These are phyloP conservation scores for Rhododendron simsii DNA, from an alignment of 148 eudicot genomes.

Conservation along the genomic window DNA sequence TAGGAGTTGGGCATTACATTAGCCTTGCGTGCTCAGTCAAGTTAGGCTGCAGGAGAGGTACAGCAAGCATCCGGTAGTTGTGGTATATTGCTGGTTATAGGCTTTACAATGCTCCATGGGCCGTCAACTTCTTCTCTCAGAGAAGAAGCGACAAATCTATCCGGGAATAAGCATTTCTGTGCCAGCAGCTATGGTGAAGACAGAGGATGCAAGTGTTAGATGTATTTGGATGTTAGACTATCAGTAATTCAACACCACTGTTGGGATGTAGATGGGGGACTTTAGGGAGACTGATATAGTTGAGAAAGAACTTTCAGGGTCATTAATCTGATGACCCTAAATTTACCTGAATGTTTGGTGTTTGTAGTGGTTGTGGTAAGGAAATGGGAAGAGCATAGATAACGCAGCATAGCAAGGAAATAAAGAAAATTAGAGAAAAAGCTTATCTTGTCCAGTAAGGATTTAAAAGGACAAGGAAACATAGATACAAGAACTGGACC, in stretches of 20 bases:
- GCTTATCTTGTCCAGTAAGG: not conserved
- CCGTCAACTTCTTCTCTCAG: too few species aligned
- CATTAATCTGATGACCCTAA: not conserved
- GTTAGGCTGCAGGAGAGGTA: not conserved
- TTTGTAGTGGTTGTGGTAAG: not conserved
- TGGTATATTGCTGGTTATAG: not conserved
- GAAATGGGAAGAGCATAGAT: not conserved
- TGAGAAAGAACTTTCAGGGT: not conserved
- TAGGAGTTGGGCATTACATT: not conserved
- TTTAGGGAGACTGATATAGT: not conserved
- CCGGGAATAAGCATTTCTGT: not conserved
- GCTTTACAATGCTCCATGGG: not conserved
- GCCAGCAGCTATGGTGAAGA: not conserved
- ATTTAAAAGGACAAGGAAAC: too few species aligned
- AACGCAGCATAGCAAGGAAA: not conserved
- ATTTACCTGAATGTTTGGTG: not conserved
- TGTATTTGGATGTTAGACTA: not conserved
- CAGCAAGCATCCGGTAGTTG: not conserved
- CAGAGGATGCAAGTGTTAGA: not conserved
- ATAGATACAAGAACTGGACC: too few species aligned
- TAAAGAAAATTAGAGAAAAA: not conserved
- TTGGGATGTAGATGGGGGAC: not conserved
- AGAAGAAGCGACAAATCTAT: not conserved
- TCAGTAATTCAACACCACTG: not conserved
- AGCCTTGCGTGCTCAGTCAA: not conserved